Base-by-base conservation (phyloP, 1,139 yeast genomes). In the Geotrichum reessii region DNA sequence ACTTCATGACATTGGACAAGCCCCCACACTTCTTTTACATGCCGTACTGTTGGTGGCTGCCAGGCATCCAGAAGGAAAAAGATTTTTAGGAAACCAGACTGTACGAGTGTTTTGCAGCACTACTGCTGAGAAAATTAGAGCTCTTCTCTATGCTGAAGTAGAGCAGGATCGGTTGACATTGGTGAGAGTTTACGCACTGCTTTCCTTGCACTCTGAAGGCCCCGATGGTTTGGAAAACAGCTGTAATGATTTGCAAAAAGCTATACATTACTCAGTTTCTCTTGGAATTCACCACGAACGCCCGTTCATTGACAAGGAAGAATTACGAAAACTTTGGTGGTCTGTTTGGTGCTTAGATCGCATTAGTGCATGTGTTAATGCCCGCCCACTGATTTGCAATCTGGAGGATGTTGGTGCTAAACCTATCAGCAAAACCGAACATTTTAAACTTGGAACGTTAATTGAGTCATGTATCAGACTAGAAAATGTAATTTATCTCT, bases 91-190 rank as follows among this genome's bases (percentile, higher is more conserved):
- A 48, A 63, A 65, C 47, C 70, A 70, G 62, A 65, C 69, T 11
- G 70, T 67, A n/a, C 66, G 75, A 17, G 71, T 71, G 52, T 72
- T 72, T 62, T 72, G 74, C 50, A 65, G 71, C 11, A 58, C 66
- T 12, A 71, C 73, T 0, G 71, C 72, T 7, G 68, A 66, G 25
- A 76, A 76, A 60, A 73, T 75, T 44, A 65, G 78, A 21, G 80
- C 78, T 19, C 66, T 77, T 21, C 64, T 77, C 56, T 76, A 73
- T 42, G 76, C 77, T n/a, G 72, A 76, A 50, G 77, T 77, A 17
- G 79, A 76, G 58, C 74, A 73, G 47, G 79, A 76, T 54, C 67
- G 77, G 53, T 66, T 76, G 57, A 70, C 76, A 1, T 63, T 76
- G 37, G 71, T 76, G 33, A 68, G 76, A 4, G 73, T 74, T 2